These are phyloP conservation scores for Neofusicoccum cordaticola DNA, from an alignment of 2,329 filamentous ascomycete genomes.

Conservation along the genomic window DNA sequence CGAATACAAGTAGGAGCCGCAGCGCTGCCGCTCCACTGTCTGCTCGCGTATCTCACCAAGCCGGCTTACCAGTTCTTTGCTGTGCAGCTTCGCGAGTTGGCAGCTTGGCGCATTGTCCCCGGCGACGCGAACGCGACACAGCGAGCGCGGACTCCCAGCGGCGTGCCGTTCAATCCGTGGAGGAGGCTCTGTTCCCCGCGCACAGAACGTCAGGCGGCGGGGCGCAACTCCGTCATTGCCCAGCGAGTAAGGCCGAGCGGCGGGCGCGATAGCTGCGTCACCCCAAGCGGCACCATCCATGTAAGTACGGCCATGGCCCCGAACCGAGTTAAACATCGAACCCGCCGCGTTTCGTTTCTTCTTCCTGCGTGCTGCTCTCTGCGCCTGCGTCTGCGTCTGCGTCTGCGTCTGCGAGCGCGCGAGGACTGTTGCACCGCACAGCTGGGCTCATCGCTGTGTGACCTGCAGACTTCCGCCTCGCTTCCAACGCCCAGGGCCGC, in stretches of 20 bases:
- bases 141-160: not conserved
- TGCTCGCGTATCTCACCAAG: constrained; percentile 7
- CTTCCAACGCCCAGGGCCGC: not conserved
- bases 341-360: not conserved
- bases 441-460: constrained; percentile 1
- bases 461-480: constrained; percentile 1
- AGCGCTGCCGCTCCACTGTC: not conserved
- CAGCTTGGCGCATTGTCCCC: not conserved
- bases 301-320: constrained; percentile 2
- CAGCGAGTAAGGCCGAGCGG: constrained; percentile 14
- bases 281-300: constrained; percentile 12
- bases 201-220: constrained; percentile 8
- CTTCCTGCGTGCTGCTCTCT: not conserved
- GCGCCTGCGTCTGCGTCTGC: not conserved
- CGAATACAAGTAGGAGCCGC: constrained; percentile 4
- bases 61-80: constrained; percentile 4
- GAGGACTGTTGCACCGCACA: not conserved
- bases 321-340: constrained; percentile 7
- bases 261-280: constrained; percentile 9
- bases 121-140: not conserved
- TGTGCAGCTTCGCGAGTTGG: not conserved
- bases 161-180: not conserved
- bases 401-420: not conserved
- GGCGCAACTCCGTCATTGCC: constrained; percentile 6
- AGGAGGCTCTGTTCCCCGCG: constrained; percentile 11